A percentile compares a stretch with the other conserved stretches of the same genome.
Evolutionary conservation across 1,139 yeast genomes (phyloP).

Genomic region (Yamadazyma conglobata): DNA sequence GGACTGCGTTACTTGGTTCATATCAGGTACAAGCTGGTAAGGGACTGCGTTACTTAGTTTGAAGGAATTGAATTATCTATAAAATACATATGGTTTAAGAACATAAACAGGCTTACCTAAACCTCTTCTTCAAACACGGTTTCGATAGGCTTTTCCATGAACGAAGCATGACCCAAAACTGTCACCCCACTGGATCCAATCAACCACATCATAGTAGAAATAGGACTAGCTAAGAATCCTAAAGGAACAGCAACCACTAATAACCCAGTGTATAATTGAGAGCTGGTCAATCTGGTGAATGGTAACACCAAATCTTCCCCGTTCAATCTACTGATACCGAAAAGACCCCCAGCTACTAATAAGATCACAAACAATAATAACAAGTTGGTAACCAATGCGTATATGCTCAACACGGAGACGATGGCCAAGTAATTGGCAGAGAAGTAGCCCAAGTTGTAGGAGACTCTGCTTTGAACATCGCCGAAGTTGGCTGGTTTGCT

Average conservation of each 20-base stretch:
- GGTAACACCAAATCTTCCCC: conserved; percentile 81
- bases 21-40: no score
- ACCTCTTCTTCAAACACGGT: conserved; percentile 91
- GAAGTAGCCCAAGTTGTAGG: conserved; percentile 82
- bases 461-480: conserved; percentile 84
- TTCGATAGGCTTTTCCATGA: conserved; percentile 97
- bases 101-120: conserved; percentile 15
- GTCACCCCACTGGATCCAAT: conserved; percentile 90
- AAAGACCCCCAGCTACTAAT: conserved; percentile 65
- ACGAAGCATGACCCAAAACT: conserved; percentile 86
- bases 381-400: conserved; percentile 72
- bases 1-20: no score
- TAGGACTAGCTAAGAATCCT: conserved; percentile 90
- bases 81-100: not conserved
- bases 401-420: conserved; percentile 57
- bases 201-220: conserved; percentile 92
- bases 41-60: no score
- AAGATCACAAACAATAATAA: conserved; percentile 78
- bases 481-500: conserved; percentile 88
- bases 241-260: conserved; percentile 77
- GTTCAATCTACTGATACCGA: conserved; percentile 70
- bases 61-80: conserved; percentile 1
- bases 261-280: conserved; percentile 87
- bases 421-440: conserved; percentile 82
- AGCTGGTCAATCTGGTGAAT: conserved; percentile 64